Evolutionary conservation across 2,329 filamentous ascomycete genomes (phyloP), one percentile per base, ranked within the genome.

Genomic region (Emericellopsis cladophorae): DNA sequence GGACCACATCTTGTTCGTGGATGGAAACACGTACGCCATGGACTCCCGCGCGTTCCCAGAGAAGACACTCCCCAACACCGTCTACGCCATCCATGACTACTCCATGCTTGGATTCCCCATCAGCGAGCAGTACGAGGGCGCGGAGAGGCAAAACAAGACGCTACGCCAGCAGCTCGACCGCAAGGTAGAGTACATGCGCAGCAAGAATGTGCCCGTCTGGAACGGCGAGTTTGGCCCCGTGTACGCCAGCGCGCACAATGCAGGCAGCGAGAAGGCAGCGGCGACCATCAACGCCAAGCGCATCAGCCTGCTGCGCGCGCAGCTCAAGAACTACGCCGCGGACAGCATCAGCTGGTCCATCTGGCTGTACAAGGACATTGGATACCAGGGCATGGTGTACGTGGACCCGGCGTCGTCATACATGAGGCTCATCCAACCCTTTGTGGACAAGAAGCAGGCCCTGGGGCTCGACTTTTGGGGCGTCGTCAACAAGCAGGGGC

Each of bases 281-380:
- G 31, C 11, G 11, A 6, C 31, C 11, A 32, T 32, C 15, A 69
- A 70, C 40, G 44, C 50, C 2, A 58, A 65, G 32, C 53, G 68
- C 1, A 67, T 62, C 38, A 57, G 58, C 1, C 49, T 70, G 0
- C 49, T 71, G 0, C 53, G 58, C 2, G 59, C 66, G 32, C 67
- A 71, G 37, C 48, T 65, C 2, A 41, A 47, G 1, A 60, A 64
- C 2, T 65, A 65, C 42, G 44, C 46, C 38, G 53, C 55, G 24
- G 47, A 42, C 3, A 42, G 44, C 1, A 67, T 52, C 54, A 67
- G 65, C 36, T 80, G 75, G 76, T 69, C 60, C 12, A 80, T 80
- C 49, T 76, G 72, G 72, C 54, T 72, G 0, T 76, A 74, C 54
- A 76, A 76, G 51, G 71, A 76, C 43, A 66, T 76, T 32, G 70